Base-by-base conservation (phyloP, 306 rosid genomes). In the Vigna reflexopilosa region DNA sequence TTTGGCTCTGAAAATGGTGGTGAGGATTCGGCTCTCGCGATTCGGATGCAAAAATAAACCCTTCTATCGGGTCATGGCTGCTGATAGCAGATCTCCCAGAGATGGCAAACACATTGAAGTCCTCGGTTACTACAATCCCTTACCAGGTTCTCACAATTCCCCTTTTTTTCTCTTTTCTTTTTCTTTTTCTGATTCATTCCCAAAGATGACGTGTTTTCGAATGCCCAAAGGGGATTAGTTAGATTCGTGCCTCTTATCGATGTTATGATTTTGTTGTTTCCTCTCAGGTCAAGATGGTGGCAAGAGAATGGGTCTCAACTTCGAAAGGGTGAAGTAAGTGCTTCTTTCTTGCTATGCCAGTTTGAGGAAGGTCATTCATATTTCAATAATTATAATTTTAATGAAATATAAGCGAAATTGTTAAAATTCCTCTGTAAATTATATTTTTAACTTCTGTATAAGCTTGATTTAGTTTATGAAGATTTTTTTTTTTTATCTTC, bases 91-190 rank as follows among this genome's bases (percentile, higher is more conserved):
- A 67, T 95, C 97, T 58, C 98, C 98, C 0, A 85, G 99, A 75
- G 98, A 93, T 57, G 98, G 98, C 72, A 91, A 91, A 51, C 99
- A 95, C 72, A 98, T 95, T 47, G 98, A 95, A 74, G 89, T 90
- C 73, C 84, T 93, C 4, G 98, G 98, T 15, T 93, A 91, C 86
- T 95, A 92, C 83, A 91, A 95, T 80, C 97, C 98, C 22, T 83
- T 95, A 34, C 96, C 99, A 82, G 93, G 98, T 93, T 76, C 19
- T 47, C 67, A 17, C 20, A 20, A 20, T 24, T 32, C 34, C 66
- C 7, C 1, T 22, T 3, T 42, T 9, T 55, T 49, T 70, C 2
- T 10, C 4, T 44, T 11, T 44, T 3, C 12, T 12, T 12, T 45
- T 45, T 1, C 49, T 45, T 45, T 12, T 32, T 59, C 66, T 59